Evolutionary conservation across 1,284 basidiomycete species (phyloP).

Genomic region (Moesziomyces parantarcticus): DNA sequence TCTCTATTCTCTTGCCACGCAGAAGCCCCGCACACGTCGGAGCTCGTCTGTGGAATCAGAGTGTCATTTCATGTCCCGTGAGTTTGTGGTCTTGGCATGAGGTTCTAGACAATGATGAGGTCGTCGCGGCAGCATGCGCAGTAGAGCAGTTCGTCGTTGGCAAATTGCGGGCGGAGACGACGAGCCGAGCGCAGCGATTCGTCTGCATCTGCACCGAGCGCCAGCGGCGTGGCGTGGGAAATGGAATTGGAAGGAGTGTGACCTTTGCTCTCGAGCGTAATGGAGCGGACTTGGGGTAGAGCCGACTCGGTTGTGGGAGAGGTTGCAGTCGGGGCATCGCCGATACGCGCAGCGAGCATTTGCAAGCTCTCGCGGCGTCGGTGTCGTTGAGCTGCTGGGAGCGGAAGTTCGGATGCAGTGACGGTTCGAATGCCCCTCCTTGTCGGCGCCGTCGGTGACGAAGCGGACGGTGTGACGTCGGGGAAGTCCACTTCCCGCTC

Average conservation of each 20-base stretch:
- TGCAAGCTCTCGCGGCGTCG: slow-evolving; percentile 32
- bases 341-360: slow-evolving; percentile 45
- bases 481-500: slow-evolving; percentile 30
- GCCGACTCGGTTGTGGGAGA: not conserved
- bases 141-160: slow-evolving; percentile 47
- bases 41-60: no score
- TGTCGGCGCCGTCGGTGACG: slow-evolving; percentile 1
- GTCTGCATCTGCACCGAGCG: slow-evolving; percentile 1
- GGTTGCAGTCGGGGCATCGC: not conserved
- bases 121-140: slow-evolving; percentile 49
- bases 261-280: slow-evolving; percentile 26
- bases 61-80: no score
- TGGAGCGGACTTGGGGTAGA: slow-evolving; percentile 9
- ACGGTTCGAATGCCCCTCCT: slow-evolving; percentile 40
- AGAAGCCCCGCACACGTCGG: no score
- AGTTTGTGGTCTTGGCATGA: no score
- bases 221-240: slow-evolving; percentile 9
- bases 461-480: not conserved
- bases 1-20: slow-evolving; percentile 2
- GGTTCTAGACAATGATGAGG: slow-evolving; percentile 42
- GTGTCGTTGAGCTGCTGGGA: slow-evolving; percentile 39
- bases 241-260: slow-evolving; percentile 32
- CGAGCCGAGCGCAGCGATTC: slow-evolving; percentile 6
- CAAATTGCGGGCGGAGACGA: slow-evolving; percentile 31
- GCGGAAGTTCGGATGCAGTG: slow-evolving; percentile 29